Base-by-base conservation (phyloP, 1,139 yeast species). In the Blastobotrys arbuscula region DNA sequence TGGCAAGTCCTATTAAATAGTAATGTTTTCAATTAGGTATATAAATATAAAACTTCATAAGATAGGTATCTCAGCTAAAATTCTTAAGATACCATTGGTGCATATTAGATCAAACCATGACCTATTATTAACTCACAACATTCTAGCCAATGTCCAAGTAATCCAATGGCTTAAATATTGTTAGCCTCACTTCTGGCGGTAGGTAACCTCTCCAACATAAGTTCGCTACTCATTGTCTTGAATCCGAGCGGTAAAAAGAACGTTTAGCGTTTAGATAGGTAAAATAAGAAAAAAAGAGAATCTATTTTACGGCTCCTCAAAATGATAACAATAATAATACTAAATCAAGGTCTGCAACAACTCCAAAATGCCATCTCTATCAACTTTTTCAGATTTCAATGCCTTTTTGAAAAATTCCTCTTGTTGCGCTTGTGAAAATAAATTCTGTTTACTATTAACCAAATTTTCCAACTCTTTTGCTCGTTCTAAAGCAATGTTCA, bases 401-500 rank as follows among this genome's bases (percentile, higher is more conserved):
- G 18, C 45, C 2, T 36, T n/a, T 18, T 24, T 13, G 2, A 36
- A 9, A 37, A 43, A 43, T 19, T 43, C 30, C 10, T 3, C 7
- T n/a, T 36, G 47, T 2, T 28, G 47, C 21, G 12, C 16, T 18
- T 26, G 20, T 13, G 36, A 31, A n/a, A 2, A n/a, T 8, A 2
- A 2, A n/a, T 33, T 39, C 18, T 35, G 39, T 9, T 33, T 24
- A 2, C 19, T n/a, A 2, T 4, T 12, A 16, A 34, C 19, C 5
- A 7, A n/a, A 9, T 39, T 9, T 15, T 30, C 49, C 42, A 46
- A 35, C 13, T 42, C 45, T 16, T 41, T 28, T 12, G 50, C 40
- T 48, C 53, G 56, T 20, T 41, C 49, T 4, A 44, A 53, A 0
- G 72, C 72, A 13, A 42, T 35, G 2, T 53, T 53, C 6, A 68